Percentiles rank a stretch among this genome's conserved stretches.
Conservation (phyloP, 495 filamentous ascomycete genomes). For the Neurospora discreta region DNA sequence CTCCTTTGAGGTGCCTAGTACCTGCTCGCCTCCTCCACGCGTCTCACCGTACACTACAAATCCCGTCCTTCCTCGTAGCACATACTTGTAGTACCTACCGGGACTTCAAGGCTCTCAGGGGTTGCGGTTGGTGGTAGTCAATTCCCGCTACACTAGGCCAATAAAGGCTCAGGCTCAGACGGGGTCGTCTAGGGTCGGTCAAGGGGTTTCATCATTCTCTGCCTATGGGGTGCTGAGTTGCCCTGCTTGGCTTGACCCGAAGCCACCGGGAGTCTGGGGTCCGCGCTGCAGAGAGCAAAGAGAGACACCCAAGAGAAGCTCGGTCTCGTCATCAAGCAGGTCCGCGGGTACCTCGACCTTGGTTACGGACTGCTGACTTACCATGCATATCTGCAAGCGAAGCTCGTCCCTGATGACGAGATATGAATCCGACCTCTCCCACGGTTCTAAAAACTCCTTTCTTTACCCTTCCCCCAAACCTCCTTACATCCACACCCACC, state of each 20-base stretch:
- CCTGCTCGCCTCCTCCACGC: not conserved
- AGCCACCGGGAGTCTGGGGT: not conserved
- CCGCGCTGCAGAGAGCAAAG: not conserved
- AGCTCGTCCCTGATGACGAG: constrained; percentile 12
- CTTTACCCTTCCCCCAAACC: constrained; percentile 6
- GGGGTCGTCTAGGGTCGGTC: not conserved
- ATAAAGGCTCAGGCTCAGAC: not conserved
- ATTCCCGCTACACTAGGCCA: not conserved
- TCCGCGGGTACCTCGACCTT: not conserved
- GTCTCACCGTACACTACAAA: not conserved
- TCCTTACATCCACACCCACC: not conserved
- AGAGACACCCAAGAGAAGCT: not conserved
- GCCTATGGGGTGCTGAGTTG: not conserved
- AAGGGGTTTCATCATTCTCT: not conserved
- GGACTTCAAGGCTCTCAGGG: not conserved
- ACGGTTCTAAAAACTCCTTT: constrained; percentile 15
- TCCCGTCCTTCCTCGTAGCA: not conserved
- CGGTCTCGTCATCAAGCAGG: not conserved
- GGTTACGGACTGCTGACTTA: not conserved
- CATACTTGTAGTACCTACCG: not conserved
- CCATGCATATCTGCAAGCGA: constrained; percentile 5
- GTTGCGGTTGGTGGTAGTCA: not conserved
- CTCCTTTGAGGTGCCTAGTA: not conserved
- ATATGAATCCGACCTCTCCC: constrained; percentile 25
- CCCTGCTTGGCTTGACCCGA: not conserved